These are phyloP conservation scores for Vachellia collinsii DNA, from an alignment of 306 rosid species.

Conservation along the genomic window DNA sequence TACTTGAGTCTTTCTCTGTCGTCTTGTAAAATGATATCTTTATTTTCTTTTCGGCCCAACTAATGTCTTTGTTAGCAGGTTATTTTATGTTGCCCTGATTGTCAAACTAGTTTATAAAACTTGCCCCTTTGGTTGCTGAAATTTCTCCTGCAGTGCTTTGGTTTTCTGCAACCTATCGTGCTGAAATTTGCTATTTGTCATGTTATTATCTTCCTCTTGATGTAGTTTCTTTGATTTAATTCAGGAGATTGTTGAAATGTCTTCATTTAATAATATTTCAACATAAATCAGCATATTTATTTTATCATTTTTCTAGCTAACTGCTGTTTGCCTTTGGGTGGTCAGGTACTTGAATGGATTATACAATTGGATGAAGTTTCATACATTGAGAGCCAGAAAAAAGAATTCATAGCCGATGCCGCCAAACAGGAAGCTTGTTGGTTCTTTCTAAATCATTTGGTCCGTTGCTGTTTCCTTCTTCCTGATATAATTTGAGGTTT, in stretches of 20 bases:
- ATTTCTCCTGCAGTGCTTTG: background rate
- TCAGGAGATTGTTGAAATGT: background rate
- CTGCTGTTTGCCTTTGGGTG: background rate
- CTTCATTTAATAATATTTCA: background rate
- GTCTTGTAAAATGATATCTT: background rate
- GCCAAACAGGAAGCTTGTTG: background rate
- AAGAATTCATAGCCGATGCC: background rate
- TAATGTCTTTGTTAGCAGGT: background rate
- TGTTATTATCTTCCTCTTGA: background rate
- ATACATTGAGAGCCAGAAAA: background rate
- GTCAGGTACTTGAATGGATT: slow-evolving; percentile 19
- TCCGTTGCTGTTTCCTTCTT: background rate
- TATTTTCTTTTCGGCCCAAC: background rate
- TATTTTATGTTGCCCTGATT: background rate
- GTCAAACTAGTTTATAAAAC: background rate
- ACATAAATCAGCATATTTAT: background rate
- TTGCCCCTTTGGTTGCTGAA: background rate
- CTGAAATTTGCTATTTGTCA: background rate
- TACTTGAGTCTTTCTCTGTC: background rate
- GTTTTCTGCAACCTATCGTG: background rate
- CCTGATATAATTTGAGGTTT: background rate
- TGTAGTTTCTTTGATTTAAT: background rate
- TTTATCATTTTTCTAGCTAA: background rate
- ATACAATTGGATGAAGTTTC: background rate
- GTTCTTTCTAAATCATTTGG: background rate